Conservation (phyloP, 768 basidiomycete genomes). For the Trametes meyenii region DNA sequence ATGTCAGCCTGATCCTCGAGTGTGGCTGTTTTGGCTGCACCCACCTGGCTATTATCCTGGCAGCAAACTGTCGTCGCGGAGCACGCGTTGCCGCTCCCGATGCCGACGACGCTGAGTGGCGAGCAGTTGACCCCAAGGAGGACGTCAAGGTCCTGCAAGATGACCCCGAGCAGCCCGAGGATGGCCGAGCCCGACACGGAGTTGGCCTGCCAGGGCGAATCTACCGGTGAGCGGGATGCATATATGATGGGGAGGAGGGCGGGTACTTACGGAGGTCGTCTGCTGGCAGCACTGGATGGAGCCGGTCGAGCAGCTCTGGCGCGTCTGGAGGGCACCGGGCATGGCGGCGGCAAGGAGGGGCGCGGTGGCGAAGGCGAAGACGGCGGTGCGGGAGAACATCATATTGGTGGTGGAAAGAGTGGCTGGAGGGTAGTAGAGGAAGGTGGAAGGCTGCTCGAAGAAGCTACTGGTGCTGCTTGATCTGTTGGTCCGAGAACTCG, state of each 20-base stretch:
- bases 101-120: constrained; percentile 26
- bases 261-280: constrained; percentile 1
- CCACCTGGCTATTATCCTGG: constrained; percentile 26
- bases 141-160: constrained; percentile 23
- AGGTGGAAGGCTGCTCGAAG: constrained; percentile 2
- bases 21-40: not conserved
- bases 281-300: constrained; percentile 13
- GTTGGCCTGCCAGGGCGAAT: not conserved
- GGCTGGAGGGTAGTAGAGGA: not conserved
- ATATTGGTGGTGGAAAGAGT: not conserved
- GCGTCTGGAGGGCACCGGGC: not conserved
- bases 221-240: not conserved
- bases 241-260: not conserved
- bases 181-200: constrained; percentile 12
- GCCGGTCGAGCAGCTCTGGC: constrained; percentile 14
- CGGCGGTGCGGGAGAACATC: constrained; percentile 22
- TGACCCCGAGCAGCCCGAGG: constrained; percentile 29
- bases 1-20: not conserved
- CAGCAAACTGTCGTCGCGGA: constrained; percentile 26
- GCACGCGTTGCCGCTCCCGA: constrained; percentile 22
- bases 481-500: not conserved
- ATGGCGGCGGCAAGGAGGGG: constrained; percentile 21
- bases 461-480: not conserved
- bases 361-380: constrained; percentile 11
- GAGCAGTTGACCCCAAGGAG: constrained; percentile 28